Evolutionary conservation across 1,284 basidiomycete genomes (phyloP), one percentile per base, ranked within the genome.

Genomic region (Cutaneotrichosporon cavernicola): DNA sequence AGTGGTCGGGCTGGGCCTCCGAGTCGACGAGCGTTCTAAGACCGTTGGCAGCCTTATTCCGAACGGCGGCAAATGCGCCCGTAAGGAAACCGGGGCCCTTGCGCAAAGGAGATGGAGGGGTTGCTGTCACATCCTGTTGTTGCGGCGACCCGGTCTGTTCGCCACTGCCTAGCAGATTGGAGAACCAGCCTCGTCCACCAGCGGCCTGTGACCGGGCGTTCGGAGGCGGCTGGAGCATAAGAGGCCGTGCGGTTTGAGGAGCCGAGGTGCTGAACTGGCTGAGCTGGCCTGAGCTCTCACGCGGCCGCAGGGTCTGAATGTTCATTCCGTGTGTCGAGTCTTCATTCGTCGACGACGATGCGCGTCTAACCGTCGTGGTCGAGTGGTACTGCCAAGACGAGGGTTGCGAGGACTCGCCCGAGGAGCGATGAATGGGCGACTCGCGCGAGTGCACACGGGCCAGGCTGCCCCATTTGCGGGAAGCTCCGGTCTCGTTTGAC

Each of bases 1-100:
- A 91, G 70, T 86, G 88, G 79, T 94, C 91, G 1, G 90, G 90
- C 5, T 85, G 85, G 1, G 79, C 79, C 78, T 95, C 92, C 69
- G 86, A 87, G 80, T 95, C 92, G 65, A 92, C 83, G 8, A 95
- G 81, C 79, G 91, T 90, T 31, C 91, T 84, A 82, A 92, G 86
- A 6, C 78, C 76, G 47, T 79, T 79, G 0, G 76, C 79, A 1
- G 78, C 78, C 61, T 75, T 75, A 64, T 80, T 78, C 34, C 76
- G 72, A 13, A 80, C 79, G 4, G 77, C 78, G 46, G 73, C 69
- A 14, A 81, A 69, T 47, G 80, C 74, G 46, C 67, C 70, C 6
- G 77, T 72, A 7, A 77, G 76, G 10, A 72, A 74, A 3, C 73
- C 73, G 14, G 75, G 68, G 13, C 65, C 64, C 65, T 75, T 78